These are phyloP conservation scores for Ampelomyces quisqualis DNA, from an alignment of 2,329 filamentous ascomycete species.

Conservation along the genomic window DNA sequence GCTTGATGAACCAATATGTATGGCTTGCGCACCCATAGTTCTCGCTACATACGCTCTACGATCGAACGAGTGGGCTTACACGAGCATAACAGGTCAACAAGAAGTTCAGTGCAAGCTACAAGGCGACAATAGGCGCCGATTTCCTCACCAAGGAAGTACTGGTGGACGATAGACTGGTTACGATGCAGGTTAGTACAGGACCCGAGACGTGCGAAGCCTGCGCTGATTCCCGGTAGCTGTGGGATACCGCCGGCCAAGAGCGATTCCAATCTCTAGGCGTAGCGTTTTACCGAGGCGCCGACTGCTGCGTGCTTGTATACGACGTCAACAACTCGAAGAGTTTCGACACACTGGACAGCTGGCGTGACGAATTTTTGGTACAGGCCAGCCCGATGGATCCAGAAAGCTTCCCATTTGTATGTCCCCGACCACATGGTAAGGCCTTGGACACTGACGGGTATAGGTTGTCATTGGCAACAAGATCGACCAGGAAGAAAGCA, in stretches of 20 bases:
- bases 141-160: slow-evolving; percentile 98
- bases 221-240: slow-evolving; percentile 63
- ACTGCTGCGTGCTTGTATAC: slow-evolving; percentile 97
- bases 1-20: slow-evolving; percentile 99
- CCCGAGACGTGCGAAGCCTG: slow-evolving; percentile 4
- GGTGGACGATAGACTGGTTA: slow-evolving; percentile 94
- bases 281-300: slow-evolving; percentile 94
- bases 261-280: slow-evolving; percentile 96
- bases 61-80: slow-evolving; percentile 12
- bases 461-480: slow-evolving; percentile 97
- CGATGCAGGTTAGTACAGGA: slow-evolving; percentile 79
- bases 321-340: slow-evolving; percentile 99
- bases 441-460: slow-evolving; percentile 14
- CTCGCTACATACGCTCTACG: slow-evolving; percentile 1
- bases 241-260: slow-evolving; percentile 97
- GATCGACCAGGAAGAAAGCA: slow-evolving; percentile 97
- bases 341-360: slow-evolving; percentile 97
- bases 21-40: too few species aligned
- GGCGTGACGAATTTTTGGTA: slow-evolving; percentile 97
- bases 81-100: slow-evolving; percentile 82
- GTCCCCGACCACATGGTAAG: slow-evolving; percentile 35
- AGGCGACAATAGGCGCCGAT: slow-evolving; percentile 97
- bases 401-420: slow-evolving; percentile 94
- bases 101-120: slow-evolving; percentile 99
- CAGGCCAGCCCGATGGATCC: slow-evolving; percentile 95